These are phyloP conservation scores for Backusella tuberculispora DNA, from an alignment of 192 early-diverging fungal species.

Conservation along the genomic window DNA sequence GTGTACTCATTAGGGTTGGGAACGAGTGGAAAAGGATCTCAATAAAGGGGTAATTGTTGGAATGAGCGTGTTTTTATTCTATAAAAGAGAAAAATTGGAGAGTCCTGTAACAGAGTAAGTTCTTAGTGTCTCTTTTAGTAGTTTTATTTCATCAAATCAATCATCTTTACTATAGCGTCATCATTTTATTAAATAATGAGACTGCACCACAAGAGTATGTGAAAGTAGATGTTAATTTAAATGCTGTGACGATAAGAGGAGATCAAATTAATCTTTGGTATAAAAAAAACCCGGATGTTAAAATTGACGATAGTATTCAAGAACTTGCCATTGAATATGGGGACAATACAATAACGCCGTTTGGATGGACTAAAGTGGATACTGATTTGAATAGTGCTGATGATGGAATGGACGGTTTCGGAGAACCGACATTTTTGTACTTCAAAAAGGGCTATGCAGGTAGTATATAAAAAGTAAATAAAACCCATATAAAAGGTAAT, in stretches of 20 bases:
- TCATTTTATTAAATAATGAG: slow-evolving; percentile 21
- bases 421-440: slow-evolving; percentile 23
- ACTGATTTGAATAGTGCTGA: slow-evolving; percentile 22
- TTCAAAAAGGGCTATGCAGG: slow-evolving; percentile 13
- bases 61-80: slow-evolving; percentile 30
- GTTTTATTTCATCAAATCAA: neutral
- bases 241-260: slow-evolving; percentile 21
- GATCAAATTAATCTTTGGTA: slow-evolving; percentile 25
- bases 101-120: slow-evolving; percentile 32
- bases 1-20: slow-evolving; percentile 17
- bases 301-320: slow-evolving; percentile 15
- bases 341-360: neutral
- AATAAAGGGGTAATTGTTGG: slow-evolving; percentile 30
- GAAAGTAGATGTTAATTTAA: slow-evolving; percentile 28
- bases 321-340: slow-evolving; percentile 30
- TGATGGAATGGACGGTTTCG: neutral
- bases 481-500: too few species aligned
- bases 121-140: too few species aligned
- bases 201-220: slow-evolving; percentile 24
- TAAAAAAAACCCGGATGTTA: neutral
- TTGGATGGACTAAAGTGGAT: slow-evolving; percentile 21
- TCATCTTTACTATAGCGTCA: slow-evolving; percentile 7
- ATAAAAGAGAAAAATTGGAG: neutral
- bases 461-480: neutral
- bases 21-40: slow-evolving; percentile 20